Evolutionary conservation across 2,329 filamentous ascomycete genomes (phyloP), one percentile per base, ranked within the genome.

Genomic region (Teratosphaeria pseudoeucalypti): DNA sequence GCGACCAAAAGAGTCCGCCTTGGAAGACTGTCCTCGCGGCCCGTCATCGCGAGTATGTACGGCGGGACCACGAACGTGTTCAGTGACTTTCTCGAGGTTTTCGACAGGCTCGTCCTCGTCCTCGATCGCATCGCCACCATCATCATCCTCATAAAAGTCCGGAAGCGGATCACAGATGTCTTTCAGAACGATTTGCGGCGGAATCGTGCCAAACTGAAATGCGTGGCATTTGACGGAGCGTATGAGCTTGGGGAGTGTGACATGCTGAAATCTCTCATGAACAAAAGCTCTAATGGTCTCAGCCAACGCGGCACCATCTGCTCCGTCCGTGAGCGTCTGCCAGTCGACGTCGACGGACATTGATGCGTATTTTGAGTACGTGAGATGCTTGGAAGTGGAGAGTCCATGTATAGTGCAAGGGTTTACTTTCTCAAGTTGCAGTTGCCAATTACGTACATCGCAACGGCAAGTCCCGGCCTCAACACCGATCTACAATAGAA

Each of bases 311-410:
- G 86, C 82, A 59, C 94, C 92, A 75, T 97, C 92, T 55, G 90
- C 85, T 32, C 94, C 94, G 63, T 85, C 86, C 26, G 92, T 97
- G 71, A 97, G 84, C 63, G 88, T 88, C 70, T 94, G 87, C 94
- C 94, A 99, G 76, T 95, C 91, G 73, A 99, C 87, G 72, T 97
- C 92, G 78, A 99, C 92, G 67, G 94, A 97, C 94, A 99, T 99
- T 61, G 57, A 57, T 54, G 23, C 19, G 29, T 32, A 16, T 14
- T 9, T 23, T 2, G 6, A 39, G 37, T 16, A 43, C 16, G 16
- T 14, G 12, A 16, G 16, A 43, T 43, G 37, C 37, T 43, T 43
- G 23, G 23, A 23, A 23, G 23, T 23, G 23, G 23, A 23, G 23
- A 23, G 23, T 23, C 23, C 23, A 23, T 23, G 23, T 23, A 23